Base-by-base conservation (phyloP, 164 flowering plant species). In the Cinnamomum micranthum region DNA sequence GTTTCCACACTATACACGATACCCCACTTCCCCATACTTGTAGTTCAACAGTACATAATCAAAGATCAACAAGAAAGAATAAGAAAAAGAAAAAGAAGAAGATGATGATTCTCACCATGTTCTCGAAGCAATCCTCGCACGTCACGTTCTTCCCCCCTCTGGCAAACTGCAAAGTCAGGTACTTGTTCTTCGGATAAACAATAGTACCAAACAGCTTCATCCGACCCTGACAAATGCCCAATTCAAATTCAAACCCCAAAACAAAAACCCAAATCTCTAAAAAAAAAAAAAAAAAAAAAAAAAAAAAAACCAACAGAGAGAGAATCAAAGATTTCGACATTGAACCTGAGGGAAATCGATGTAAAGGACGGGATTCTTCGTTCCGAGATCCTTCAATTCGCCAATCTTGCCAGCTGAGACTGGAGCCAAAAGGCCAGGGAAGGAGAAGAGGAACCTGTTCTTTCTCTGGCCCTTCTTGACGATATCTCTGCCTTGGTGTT, bases 191-290 rank as follows among this genome's bases (percentile, higher is more conserved):
- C 19, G 98, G 98, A 77, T 88, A 93, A 27, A 90, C 84, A 23
- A 95, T 91, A 5, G 98, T 93, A 55, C 99, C 99, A 81, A 95
- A 93, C 87, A 95, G 77, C 85, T 95, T 95, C 95, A 95, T 86
- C 70, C 80, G 84, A 60, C 98, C 99, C 99, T 95, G 76, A 1
- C 35, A 73, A 73, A 33, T 0, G 11, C 28, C 19, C 64, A 28
- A 24, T 15, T 9, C 25, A 28, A 17, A 70, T 33, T 17, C 11
- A 52, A 55, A 55, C 27, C 2, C 62, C 15, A 50, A 27, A 47
- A 51, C 66, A 63, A 19, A 50, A 25, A 41, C n/a, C 60, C 60
- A 55, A 55, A 1, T 65, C 2, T 76, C 4, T 22, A 74, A 70
- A 69, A 0, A 13, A 28, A 11, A 19, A 0, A 9, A 47, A 2